Evolutionary conservation across 768 basidiomycete species (phyloP), one percentile per base, ranked within the genome.

Genomic region (Hydnomerulius pinastri): DNA sequence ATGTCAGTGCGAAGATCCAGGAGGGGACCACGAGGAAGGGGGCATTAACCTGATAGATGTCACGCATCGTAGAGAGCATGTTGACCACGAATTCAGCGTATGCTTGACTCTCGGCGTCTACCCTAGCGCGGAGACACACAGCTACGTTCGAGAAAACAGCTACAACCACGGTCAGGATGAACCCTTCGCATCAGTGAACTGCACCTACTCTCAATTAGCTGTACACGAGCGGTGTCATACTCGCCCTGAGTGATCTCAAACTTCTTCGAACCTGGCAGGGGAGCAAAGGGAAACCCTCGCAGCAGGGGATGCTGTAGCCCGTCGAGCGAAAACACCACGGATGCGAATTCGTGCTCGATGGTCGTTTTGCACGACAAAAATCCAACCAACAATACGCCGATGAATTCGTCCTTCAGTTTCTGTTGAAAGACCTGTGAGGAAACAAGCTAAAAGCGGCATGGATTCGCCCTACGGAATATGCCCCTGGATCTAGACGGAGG

Each of bases 291-390:
- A n/a, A 74, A 55, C 15, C 60, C 69, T 15, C 55, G 66, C 32
- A 85, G 61, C 6, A 83, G 62, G 4, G 79, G 75, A 63, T 90
- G 84, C 9, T 70, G 76, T 9, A 79, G 61, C 30, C 75, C 73
- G 48, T 82, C 83, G n/a, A 83, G 70, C 8, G 79, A 76, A 28
- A 90, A 68, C n/a, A 91, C 58, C 23, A 77, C 60, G 2, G 78
- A 70, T 9, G 79, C 63, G 52, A 82, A 90, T 51, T 83, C 76
- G 48, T 79, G 78, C 61, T 87, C 86, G 21, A 81, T 71, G 0
- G 76, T 77, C 20, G 76, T 55, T 40, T 73, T 66, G 23, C 68
- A 64, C 1, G 80, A 76, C 6, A 79, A 76, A 12, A 86, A 58
- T 7, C 77, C 73, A 49, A 77, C 71, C 27, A 88, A 68, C 20